Evolutionary conservation across 148 eudicot genomes (phyloP), one percentile per base, ranked within the genome.

Genomic region (Heliamphora exappendiculata): DNA sequence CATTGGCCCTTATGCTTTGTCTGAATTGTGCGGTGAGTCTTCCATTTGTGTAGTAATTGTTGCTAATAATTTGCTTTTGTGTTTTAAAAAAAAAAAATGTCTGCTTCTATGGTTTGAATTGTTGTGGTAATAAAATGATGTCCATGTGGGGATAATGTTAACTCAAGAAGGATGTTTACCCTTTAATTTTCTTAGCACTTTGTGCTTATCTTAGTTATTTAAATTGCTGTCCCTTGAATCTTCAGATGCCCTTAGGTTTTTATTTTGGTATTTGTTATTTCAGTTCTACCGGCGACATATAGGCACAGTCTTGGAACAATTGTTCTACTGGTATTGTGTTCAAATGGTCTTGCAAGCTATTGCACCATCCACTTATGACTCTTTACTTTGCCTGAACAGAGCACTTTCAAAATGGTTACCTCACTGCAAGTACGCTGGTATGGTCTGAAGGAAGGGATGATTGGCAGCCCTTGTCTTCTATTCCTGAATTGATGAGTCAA

Each of bases 401-500:
- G 75, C 97, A 95, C 85, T 89, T 86, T 78, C 59, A 80, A 12
- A 88, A 82, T 70, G 99, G 97, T 31, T 91, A 91, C 85, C 88
- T 95, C 67, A 39, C 82, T 29, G 88, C 83, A 76, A 88, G 75
- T 81, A 89, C 99, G 57, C 87, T 91, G 74, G 89, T 89, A n/a
- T 95, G 99, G 99, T 81, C 88, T 51, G 90, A 91, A 81, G 97
- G 97, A 79, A 85, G 87, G 82, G 81, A 81, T 28, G 97, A 95
- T n/a, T 95, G 99, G 99, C 93, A 88, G 82, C 91, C 93, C 4
- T 79, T 95, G 58, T 89, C 88, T n/a, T 83, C 87, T 10, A 73
- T 95, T 80, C 94, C 91, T 37, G 98, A 89, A 78, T 78, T 91
- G 67, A 77, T 82, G 84, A 79, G 79, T 77, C 83, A 78, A 73